Conservation (phyloP, 257 asterid genomes). For the Orobanche coerulescens region DNA sequence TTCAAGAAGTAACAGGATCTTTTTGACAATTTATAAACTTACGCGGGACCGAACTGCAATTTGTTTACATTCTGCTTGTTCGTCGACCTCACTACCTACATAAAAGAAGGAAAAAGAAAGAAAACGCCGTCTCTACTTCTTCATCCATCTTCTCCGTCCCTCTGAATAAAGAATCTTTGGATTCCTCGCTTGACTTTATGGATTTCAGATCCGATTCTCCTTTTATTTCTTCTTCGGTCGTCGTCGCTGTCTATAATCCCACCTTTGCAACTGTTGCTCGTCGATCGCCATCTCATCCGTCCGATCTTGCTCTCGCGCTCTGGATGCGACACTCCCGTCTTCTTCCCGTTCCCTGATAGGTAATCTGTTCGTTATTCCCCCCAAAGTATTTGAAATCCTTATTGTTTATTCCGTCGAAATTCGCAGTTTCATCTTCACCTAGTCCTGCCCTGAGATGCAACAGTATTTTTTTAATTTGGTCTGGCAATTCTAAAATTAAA, state of each 20-base stretch:
- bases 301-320: slow-evolving; percentile 27
- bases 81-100: too few relatives aligned
- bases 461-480: not conserved
- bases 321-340: slow-evolving; percentile 39
- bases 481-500: not conserved
- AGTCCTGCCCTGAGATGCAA: not conserved
- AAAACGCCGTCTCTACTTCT: not conserved
- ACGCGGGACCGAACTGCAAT: too few relatives aligned
- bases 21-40: too few relatives aligned
- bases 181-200: slow-evolving; percentile 36
- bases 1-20: too few relatives aligned
- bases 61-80: too few relatives aligned
- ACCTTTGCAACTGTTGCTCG: slow-evolving; percentile 2
- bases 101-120: not conserved
- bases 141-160: not conserved
- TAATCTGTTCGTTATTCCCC: not conserved
- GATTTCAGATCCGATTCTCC: slow-evolving; percentile 31
- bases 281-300: slow-evolving; percentile 26
- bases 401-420: not conserved
- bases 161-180: slow-evolving; percentile 1
- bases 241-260: slow-evolving; percentile 11
- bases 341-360: slow-evolving; percentile 35
- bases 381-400: not conserved
- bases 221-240: slow-evolving; percentile 17
- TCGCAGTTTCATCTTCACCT: not conserved